Base-by-base conservation (phyloP, 169 alveolate species). In the Cryptosporidium sp. region DNA sequence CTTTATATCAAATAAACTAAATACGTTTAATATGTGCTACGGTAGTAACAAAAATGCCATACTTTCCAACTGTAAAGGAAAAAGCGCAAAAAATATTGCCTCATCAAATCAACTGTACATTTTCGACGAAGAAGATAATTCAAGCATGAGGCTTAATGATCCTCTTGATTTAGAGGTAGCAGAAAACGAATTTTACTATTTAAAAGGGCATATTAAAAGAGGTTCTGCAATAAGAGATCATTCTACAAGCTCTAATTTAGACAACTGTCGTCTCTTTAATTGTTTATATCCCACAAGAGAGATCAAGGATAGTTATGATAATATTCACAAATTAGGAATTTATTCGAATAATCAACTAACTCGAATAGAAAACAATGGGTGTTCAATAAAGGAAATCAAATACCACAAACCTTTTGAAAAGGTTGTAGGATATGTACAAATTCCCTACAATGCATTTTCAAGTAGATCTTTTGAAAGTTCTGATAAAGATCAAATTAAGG, bases 161-260 rank as follows among this genome's bases (percentile, higher is more conserved):
- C 62, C 80, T 21, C 89, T 43, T 21, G 71, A 80, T 43, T 43
- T 80, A 29, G 89, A 80, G 35, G 62, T 26, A 16, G 89, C 59
- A 45, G 89, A 80, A 80, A 45, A 80, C 41, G 89, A 80, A 80
- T 80, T 80, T 37, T 80, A 80, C 16, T 80, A 80, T 39, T 67
- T 80, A 37, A 80, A 48, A 26, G 33, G 68, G 3, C 61, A 65
- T 12, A 21, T 26, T 7, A 39, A 62, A 52, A 80, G 89, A 43
- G 68, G 80, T 10, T 80, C 87, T 23, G 21, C 69, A 21, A 75
- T 68, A 4, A 29, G 23, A 21, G 67, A 55, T 26, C 67, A 16
- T 6, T 21, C 16, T 21, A 9, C 1, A 26, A 55, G 33, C 37
- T 55, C 29, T 26, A n/a, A 7, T 5, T 3, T 23, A 55, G 67